Evolutionary conservation across 345 rosid genomes (phyloP).

Genomic region (Noccaea caerulescens): DNA sequence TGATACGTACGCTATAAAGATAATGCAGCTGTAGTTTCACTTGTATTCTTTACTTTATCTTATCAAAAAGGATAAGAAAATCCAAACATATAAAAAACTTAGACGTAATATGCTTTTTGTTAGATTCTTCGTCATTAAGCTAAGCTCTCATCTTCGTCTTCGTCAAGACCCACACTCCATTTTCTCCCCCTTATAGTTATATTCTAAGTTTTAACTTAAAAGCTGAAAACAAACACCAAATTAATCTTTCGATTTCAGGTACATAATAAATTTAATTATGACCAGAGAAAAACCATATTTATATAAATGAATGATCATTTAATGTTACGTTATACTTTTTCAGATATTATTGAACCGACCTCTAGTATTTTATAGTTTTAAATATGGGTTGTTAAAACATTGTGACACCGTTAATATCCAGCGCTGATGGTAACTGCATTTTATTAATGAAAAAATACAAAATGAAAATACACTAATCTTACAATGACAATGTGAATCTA

Average conservation of each 20-base stretch:
- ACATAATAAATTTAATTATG: background rate
- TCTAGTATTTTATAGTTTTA: background rate
- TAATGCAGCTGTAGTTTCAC: constrained; percentile 41
- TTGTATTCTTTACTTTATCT: constrained; percentile 42
- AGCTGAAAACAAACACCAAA: constrained; percentile 1
- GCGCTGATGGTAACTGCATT: background rate
- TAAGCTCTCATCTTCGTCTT: constrained; percentile 51
- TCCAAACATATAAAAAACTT: constrained; percentile 25
- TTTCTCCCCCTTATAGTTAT: background rate
- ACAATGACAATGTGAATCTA: constrained; percentile 17
- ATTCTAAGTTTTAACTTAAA: background rate
- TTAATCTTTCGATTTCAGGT: background rate
- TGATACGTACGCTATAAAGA: constrained; percentile 20
- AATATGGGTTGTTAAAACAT: background rate
- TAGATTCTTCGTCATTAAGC: constrained; percentile 90
- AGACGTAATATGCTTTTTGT: constrained; percentile 25
- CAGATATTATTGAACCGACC: background rate
- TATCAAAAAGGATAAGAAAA: constrained; percentile 31
- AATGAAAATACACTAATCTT: constrained; percentile 9
- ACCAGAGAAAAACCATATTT: background rate
- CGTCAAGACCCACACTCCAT: constrained; percentile 33
- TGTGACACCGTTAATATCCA: background rate
- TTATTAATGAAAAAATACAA: constrained; percentile 9
- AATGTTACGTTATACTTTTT: background rate
- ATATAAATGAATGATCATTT: background rate